These are phyloP conservation scores for Colletotrichum sublineola DNA, from an alignment of 2,329 filamentous ascomycete genomes.

Conservation along the genomic window DNA sequence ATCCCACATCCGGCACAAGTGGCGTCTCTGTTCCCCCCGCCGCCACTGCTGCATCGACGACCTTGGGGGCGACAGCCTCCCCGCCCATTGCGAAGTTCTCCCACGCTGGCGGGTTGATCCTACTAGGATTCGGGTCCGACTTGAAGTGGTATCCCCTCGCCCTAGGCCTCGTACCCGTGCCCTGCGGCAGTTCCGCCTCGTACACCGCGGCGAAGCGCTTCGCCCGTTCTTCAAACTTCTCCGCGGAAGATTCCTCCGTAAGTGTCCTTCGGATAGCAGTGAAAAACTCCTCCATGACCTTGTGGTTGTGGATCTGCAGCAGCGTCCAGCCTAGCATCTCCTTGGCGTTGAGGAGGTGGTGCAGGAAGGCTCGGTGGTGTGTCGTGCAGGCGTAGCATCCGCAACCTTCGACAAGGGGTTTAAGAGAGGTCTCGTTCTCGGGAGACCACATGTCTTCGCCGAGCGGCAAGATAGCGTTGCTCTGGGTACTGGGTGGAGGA, in stretches of 20 bases:
- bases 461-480: constrained; percentile 61
- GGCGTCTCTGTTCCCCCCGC: constrained; percentile 63
- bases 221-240: constrained; percentile 69
- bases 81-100: constrained; percentile 61
- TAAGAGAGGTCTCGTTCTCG: constrained; percentile 71
- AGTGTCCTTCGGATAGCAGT: constrained; percentile 76
- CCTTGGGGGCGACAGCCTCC: background rate
- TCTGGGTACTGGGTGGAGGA: constrained; percentile 56
- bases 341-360: constrained; percentile 88
- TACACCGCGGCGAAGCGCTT: constrained; percentile 68
- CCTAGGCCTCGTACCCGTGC: constrained; percentile 83
- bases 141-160: constrained; percentile 87
- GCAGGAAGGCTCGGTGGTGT: constrained; percentile 89
- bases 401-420: constrained; percentile 75
- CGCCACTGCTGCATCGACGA: constrained; percentile 47
- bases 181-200: constrained; percentile 77
- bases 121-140: constrained; percentile 73
- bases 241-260: constrained; percentile 60
- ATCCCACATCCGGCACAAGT: constrained; percentile 60
- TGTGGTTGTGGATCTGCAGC: constrained; percentile 92
- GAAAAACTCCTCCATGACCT: constrained; percentile 81
- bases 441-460: constrained; percentile 84
- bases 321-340: constrained; percentile 98
- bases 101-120: constrained; percentile 78
- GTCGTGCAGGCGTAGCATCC: constrained; percentile 85